Evolutionary conservation across 192 early-diverging fungal genomes (phyloP).

Genomic region (Phlyctochytrium arcticum): DNA sequence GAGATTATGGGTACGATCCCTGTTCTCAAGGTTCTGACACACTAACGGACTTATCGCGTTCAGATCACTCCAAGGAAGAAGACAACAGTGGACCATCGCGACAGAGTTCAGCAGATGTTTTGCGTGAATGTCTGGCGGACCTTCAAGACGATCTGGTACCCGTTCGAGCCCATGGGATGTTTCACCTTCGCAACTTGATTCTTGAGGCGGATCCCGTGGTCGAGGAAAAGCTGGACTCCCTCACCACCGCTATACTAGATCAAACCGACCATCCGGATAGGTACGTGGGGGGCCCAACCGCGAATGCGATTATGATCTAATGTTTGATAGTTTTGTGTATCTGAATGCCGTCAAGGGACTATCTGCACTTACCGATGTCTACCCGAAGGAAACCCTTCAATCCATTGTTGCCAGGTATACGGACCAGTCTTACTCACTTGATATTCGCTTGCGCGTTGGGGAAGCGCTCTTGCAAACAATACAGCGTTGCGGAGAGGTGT

Average conservation of each 20-base stretch:
- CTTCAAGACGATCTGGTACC: conserved; percentile 75
- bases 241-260: conserved; percentile 74
- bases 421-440: conserved; percentile 38
- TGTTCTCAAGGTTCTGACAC: too few relatives aligned
- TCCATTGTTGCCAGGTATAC: conserved; percentile 69
- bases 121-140: conserved; percentile 73
- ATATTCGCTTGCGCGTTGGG: conserved; percentile 75
- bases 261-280: conserved; percentile 75
- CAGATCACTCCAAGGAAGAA: too few relatives aligned
- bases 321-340: conserved; percentile 71
- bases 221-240: conserved; percentile 53
- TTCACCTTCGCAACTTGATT: conserved; percentile 76
- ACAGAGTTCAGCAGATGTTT: conserved; percentile 46
- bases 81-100: too few relatives aligned
- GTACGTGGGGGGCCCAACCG: conserved; percentile 21
- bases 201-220: conserved; percentile 61
- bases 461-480: conserved; percentile 86
- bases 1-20: too few relatives aligned
- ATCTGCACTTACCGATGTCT: conserved; percentile 74
- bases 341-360: conserved; percentile 89
- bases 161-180: conserved; percentile 82
- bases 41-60: too few relatives aligned
- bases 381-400: conserved; percentile 65
- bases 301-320: background rate
- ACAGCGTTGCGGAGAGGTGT: conserved; percentile 71